Evolutionary conservation across 495 filamentous ascomycete species (phyloP).

Genomic region (Entonaema liquescens): DNA sequence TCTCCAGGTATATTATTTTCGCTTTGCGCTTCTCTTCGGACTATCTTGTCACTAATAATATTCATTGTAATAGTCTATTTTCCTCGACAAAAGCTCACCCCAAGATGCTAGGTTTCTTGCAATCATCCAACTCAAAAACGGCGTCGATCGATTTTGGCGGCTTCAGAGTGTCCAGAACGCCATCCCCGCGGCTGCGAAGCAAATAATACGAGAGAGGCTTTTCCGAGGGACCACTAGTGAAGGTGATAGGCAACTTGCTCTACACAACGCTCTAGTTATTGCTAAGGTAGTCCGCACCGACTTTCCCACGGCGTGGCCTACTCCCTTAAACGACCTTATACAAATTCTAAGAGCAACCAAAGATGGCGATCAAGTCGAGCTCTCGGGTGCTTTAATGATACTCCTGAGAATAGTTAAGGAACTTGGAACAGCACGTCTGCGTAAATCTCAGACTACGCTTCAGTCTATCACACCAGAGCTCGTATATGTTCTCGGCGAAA

Average conservation of each 20-base stretch:
- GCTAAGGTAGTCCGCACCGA: conserved; percentile 90
- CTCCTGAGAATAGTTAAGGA: conserved; percentile 90
- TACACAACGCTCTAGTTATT: conserved; percentile 86
- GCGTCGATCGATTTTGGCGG: conserved; percentile 93
- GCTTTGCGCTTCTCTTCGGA: background rate
- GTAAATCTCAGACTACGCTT: conserved; percentile 72
- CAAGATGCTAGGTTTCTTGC: conserved; percentile 83
- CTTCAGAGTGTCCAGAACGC: conserved; percentile 70
- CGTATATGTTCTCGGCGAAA: conserved; percentile 74
- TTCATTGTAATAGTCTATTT: conserved; percentile 66
- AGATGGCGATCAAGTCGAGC: conserved; percentile 57
- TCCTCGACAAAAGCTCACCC: conserved; percentile 78
- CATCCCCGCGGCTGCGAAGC: conserved; percentile 77
- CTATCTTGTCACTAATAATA: conserved; percentile 25
- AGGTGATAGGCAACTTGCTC: conserved; percentile 72
- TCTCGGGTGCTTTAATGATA: conserved; percentile 77
- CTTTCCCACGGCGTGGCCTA: conserved; percentile 84
- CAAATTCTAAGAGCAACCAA: conserved; percentile 62
- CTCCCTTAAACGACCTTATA: conserved; percentile 66
- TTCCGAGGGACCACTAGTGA: conserved; percentile 78
- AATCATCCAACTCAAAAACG: conserved; percentile 94
- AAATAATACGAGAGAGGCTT: conserved; percentile 73
- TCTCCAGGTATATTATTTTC: conserved; percentile 69
- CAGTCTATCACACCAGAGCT: conserved; percentile 81
- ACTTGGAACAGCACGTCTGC: conserved; percentile 78